Evolutionary conservation across 805 yeast species (phyloP).

Genomic region (Schwanniomyces pseudopolymorphus): DNA sequence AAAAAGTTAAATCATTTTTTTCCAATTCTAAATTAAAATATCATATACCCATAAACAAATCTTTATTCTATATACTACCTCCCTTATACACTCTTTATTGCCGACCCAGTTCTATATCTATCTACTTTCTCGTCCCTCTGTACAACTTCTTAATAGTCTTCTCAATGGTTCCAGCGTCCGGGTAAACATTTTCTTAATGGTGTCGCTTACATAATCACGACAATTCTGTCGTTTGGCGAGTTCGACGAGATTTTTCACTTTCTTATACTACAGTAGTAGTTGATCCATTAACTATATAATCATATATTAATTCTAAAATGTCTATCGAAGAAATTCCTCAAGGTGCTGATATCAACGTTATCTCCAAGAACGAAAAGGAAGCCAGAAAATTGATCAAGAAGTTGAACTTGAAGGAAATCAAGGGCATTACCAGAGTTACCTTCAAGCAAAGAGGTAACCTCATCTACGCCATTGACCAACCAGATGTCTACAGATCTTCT

Average conservation of each 20-base stretch:
- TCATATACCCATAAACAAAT: too few relatives aligned
- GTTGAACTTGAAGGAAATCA: slow-evolving; percentile 84
- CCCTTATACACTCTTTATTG: too few relatives aligned
- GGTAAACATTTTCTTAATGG: not conserved
- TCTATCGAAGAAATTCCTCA: slow-evolving; percentile 66
- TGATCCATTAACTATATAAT: not conserved
- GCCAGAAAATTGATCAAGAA: slow-evolving; percentile 88
- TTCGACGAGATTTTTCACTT: not conserved
- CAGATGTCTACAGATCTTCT: slow-evolving; percentile 92
- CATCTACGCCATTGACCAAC: slow-evolving; percentile 85
- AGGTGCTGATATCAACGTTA: slow-evolving; percentile 78
- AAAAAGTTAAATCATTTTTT: too few relatives aligned
- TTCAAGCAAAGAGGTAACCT: slow-evolving; percentile 91
- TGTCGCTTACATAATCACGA: not conserved
- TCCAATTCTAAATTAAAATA: too few relatives aligned
- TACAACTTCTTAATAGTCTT: too few relatives aligned
- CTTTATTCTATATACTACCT: too few relatives aligned
- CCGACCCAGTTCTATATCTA: too few relatives aligned
- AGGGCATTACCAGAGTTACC: slow-evolving; percentile 93
- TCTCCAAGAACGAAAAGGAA: slow-evolving; percentile 91
- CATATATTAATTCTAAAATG: slow-evolving; percentile 21
- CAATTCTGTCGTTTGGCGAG: not conserved
- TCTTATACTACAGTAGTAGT: not conserved
- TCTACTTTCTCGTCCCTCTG: too few relatives aligned
- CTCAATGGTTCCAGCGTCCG: not conserved